Base-by-base conservation (phyloP, 352 stramenopile species). In the Phytophthora kernoviae region DNA sequence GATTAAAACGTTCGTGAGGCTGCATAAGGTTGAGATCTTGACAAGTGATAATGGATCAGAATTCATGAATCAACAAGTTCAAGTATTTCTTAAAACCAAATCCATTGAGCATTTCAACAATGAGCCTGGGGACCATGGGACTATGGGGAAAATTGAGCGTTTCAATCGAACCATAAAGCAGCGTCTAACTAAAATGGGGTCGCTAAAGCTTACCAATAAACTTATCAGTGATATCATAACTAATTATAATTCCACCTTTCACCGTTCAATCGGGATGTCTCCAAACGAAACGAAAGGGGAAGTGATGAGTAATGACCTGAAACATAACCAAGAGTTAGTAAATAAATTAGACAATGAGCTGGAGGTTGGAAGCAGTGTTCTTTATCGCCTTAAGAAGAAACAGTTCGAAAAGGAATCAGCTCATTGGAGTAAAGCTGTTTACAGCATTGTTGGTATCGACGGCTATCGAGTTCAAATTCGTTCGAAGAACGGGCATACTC, bases 401-500 rank as follows among this genome's bases (percentile, higher is more conserved):
- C 26, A 22, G 24, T 70, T 70, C 15, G 44, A 17, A 20, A 62
- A 70, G 14, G 55, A 70, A 47, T 18, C 9, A 22, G 55, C 17
- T 2, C 40, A 27, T 56, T 70, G 39, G 43, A 44, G 20, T 2
- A 61, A 54, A 21, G 36, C 33, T 22, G 32, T 54, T 0, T 61
- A 61, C 30, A 0, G 11, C 37, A 37, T 59, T 4, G 45, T 56
- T 46, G 62, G 45, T 30, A 33, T 70, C 0, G 55, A 70, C 47
- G 55, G 62, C 6, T 59, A 56, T 6, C 26, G 26, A 14, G 12
- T 55, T 0, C 14, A 56, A 15, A 58, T 73, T 46, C 17, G 47
- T 10, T 73, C 57, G 14, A 68, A 64, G 39, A 73, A 73, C 27
- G 48, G 47, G 30, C 64, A 73, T 37, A 53, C 43, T 1, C 27